A percentile compares a stretch with the other conserved stretches of the same genome.
Evolutionary conservation across 345 rosid genomes (phyloP).

Genomic region (Geranium brycei): DNA sequence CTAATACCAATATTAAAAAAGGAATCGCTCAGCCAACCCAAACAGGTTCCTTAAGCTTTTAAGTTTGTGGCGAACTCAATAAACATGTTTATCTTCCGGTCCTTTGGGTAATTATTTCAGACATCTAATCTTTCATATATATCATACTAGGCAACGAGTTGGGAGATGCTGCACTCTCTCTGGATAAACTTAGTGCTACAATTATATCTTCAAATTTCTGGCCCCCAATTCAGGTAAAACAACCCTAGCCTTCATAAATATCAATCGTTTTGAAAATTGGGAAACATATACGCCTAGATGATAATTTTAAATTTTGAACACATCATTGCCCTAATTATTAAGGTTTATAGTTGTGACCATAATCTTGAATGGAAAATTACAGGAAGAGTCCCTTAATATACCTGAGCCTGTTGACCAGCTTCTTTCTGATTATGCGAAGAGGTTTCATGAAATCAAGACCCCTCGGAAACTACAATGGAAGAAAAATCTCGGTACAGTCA

Average conservation of each 20-base stretch:
- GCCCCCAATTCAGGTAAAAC: conserved; percentile 90
- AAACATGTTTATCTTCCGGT: conserved; percentile 1
- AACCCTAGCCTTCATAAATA: neutral
- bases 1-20: conserved; percentile 68
- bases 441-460: conserved; percentile 75
- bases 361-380: conserved; percentile 13
- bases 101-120: neutral
- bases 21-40: conserved; percentile 36
- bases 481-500: conserved; percentile 91
- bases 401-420: conserved; percentile 65
- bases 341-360: neutral
- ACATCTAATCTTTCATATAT: too few relatives aligned
- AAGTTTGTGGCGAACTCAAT: neutral
- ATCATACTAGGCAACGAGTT: conserved; percentile 26
- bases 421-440: conserved; percentile 66
- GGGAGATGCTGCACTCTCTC: conserved; percentile 33
- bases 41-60: conserved; percentile 26
- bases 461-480: conserved; percentile 94
- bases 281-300: neutral
- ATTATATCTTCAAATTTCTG: conserved; percentile 89
- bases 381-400: conserved; percentile 72
- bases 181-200: conserved; percentile 61
- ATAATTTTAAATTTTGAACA: neutral
- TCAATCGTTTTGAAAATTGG: neutral
- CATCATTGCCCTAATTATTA: neutral